These are phyloP conservation scores for Diaporthe capsici DNA, from an alignment of 2,329 filamentous ascomycete species.

Conservation along the genomic window DNA sequence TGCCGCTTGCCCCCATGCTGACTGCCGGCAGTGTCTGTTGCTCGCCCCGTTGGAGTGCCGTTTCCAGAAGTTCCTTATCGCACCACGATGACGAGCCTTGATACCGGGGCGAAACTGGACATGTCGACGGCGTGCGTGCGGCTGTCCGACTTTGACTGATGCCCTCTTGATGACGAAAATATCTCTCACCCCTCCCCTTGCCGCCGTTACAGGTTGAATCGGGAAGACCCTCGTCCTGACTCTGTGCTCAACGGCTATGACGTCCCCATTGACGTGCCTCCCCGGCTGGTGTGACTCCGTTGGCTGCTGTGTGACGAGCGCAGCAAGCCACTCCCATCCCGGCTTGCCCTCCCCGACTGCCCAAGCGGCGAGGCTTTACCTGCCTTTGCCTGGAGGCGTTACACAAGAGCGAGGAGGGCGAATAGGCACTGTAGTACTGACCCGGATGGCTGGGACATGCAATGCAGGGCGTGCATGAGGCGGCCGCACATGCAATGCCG, in stretches of 20 bases:
- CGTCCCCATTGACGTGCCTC: not conserved
- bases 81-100: constrained; percentile 14
- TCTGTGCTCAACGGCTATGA: constrained; percentile 13
- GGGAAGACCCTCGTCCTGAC: not conserved
- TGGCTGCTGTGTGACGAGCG: constrained; percentile 14
- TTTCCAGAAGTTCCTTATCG: constrained; percentile 2
- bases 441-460: constrained; percentile 20
- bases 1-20: not conserved
- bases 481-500: not conserved
- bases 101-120: constrained; percentile 1
- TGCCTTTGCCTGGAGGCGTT: not conserved
- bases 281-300: constrained; percentile 3
- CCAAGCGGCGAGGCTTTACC: not conserved
- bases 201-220: not conserved
- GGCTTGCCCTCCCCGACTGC: constrained; percentile 12
- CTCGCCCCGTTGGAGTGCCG: not conserved
- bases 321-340: not conserved
- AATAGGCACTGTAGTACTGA: not conserved
- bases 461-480: constrained; percentile 9
- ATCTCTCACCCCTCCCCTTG: not conserved
- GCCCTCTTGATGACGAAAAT: not conserved
- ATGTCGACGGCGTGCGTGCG: not conserved
- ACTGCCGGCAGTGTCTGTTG: constrained; percentile 15
- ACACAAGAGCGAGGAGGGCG: not conserved
- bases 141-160: not conserved